A percentile compares a stretch with the other conserved stretches of the same genome.
These are phyloP conservation scores for Colletotrichum spinosum DNA, from an alignment of 2,329 filamentous ascomycete genomes.

Conservation along the genomic window DNA sequence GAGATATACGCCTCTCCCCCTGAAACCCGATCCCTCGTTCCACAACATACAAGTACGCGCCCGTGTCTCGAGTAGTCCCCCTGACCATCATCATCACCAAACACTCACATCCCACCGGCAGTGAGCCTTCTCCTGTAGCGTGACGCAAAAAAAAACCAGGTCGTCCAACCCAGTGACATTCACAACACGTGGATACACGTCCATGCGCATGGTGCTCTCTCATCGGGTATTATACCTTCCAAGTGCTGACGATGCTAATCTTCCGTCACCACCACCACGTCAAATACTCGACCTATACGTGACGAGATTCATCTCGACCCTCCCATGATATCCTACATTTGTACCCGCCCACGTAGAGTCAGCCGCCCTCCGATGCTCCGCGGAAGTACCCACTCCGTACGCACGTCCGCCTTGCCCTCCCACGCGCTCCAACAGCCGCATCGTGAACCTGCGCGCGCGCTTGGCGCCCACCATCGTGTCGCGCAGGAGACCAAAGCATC, in stretches of 20 bases:
- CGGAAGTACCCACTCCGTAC: too few species aligned
- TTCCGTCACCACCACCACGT: background rate
- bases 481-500: too few species aligned
- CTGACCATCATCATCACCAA: background rate
- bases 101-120: background rate
- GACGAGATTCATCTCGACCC: too few species aligned
- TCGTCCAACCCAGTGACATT: background rate
- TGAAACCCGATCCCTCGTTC: slow-evolving; percentile 11
- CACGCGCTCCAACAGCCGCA: too few species aligned
- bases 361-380: too few species aligned
- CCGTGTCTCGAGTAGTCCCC: background rate
- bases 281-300: too few species aligned
- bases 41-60: slow-evolving; percentile 9
- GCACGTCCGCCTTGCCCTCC: too few species aligned
- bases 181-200: background rate
- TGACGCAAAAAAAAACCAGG: background rate
- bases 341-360: too few species aligned
- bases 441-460: too few species aligned
- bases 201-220: background rate
- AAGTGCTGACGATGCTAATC: background rate
- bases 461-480: too few species aligned
- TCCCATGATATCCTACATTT: too few species aligned
- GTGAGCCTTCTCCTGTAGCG: too few species aligned
- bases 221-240: background rate
- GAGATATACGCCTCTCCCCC: background rate